Evolutionary conservation across 179 eudicot species (phyloP), one percentile per base, ranked within the genome.

Genomic region (Patellifolia procumbens): DNA sequence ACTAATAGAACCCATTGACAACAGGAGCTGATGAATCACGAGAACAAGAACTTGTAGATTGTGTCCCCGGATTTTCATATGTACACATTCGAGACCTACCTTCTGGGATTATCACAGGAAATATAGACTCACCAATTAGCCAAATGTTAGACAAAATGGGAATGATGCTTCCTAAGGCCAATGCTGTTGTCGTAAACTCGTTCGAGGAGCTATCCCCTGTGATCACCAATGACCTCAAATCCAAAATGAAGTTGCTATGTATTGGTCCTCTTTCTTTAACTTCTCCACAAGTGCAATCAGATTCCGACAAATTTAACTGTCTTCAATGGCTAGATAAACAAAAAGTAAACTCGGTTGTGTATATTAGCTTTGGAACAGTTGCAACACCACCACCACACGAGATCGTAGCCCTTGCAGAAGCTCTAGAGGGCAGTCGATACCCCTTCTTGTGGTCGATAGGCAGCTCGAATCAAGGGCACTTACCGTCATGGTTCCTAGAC

Each of bases 1-100:
- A n/a, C n/a, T n/a, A n/a, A n/a, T n/a, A n/a, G n/a, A n/a, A n/a
- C n/a, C n/a, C n/a, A n/a, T n/a, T n/a, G n/a, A n/a, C 8, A 59
- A 22, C 59, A 82, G 88, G 77, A 19, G 2, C 20, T 29, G 62
- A 76, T 20, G 73, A 46, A n/a, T n/a, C n/a, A 2, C 71, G 74
- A 0, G 72, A 83, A 77, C 59, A 85, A 28, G 74, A 72, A 10
- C 66, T 75, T 34, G 59, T 70, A 11, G 74, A 75, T 45, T 80
- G 80, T 65, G 24, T 84, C n/a, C 90, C 88, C 0, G 88, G 91
- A 8, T 78, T 85, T 17, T 65, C 79, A 9, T 22, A 64, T 6
- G 39, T 81, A 55, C 78, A 68, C 31, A 34, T 64, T 17, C 5
- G 52, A 29, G 86, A 83, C 35, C 49, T 83, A 15, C 84, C 81